Evolutionary conservation across 208 protist species (phyloP).

Genomic region (Naegleria gruberi): DNA sequence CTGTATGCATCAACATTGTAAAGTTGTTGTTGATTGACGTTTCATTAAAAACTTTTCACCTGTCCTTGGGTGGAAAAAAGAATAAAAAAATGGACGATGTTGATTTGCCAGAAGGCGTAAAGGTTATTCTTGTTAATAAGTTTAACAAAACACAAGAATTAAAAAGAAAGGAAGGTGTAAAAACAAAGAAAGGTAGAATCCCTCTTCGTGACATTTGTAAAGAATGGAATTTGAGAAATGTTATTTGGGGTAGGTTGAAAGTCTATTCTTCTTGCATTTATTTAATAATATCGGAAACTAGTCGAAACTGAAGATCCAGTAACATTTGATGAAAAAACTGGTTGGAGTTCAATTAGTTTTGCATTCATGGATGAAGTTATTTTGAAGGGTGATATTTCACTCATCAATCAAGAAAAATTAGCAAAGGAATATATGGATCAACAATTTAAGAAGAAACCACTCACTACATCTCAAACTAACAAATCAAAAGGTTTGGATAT

Average conservation of each 20-base stretch:
- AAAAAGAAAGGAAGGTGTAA: neutral
- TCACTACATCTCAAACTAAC: neutral
- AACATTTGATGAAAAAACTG: neutral
- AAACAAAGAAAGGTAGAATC: neutral
- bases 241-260: neutral
- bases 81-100: neutral
- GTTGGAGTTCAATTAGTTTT: neutral
- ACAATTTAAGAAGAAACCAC: neutral
- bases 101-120: neutral
- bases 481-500: neutral
- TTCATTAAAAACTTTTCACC: no score
- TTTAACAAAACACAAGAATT: constrained; percentile 8
- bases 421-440: neutral
- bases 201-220: neutral
- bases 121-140: constrained; percentile 3
- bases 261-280: neutral
- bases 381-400: neutral
- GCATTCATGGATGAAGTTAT: neutral
- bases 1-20: no score
- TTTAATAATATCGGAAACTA: no score
- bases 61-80: no score
- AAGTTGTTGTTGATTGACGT: no score
- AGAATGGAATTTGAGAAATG: constrained; percentile 6
- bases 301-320: neutral
- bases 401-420: neutral